phyloP scores from a whole-genome alignment of 805 yeast species.

The Deakozyma indianensis region DNA sequence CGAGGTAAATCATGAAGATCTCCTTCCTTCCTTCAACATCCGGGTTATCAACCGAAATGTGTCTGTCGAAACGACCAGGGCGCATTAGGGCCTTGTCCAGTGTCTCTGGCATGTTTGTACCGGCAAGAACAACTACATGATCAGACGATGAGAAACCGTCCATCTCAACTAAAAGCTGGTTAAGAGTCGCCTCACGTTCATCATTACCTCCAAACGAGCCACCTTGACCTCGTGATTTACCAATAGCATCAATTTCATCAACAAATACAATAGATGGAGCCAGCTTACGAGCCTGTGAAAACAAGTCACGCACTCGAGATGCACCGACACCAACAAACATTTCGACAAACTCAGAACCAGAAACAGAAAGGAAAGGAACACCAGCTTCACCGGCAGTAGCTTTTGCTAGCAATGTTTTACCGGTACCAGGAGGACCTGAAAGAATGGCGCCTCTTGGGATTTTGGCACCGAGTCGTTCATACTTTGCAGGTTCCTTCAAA shows the following conservation, averaged over 20 bases:
- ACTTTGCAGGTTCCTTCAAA: constrained; percentile 77
- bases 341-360: constrained; percentile 96
- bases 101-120: constrained; percentile 92
- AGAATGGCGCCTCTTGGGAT: constrained; percentile 97
- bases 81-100: constrained; percentile 85
- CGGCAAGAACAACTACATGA: constrained; percentile 93
- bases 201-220: constrained; percentile 55
- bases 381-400: constrained; percentile 99
- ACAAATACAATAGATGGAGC: constrained; percentile 96
- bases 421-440: constrained; percentile 99
- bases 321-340: constrained; percentile 99
- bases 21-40: constrained; percentile 91
- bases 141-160: constrained; percentile 88
- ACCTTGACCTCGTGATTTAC: constrained; percentile 60
- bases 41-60: constrained; percentile 80
- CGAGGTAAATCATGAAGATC: constrained; percentile 76
- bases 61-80: constrained; percentile 97
- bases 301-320: constrained; percentile 89
- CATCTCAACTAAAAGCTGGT: constrained; percentile 95
- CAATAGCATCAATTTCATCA: constrained; percentile 99
- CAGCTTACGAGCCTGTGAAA: constrained; percentile 78
- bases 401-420: constrained; percentile 91
- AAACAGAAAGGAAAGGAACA: constrained; percentile 89
- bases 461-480: constrained; percentile 88
- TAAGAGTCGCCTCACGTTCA: constrained; percentile 91